Percentiles rank a stretch among this genome's conserved stretches.
phyloP scores from a whole-genome alignment of 208 protist genomes.

The Cochliopodium minus region DNA sequence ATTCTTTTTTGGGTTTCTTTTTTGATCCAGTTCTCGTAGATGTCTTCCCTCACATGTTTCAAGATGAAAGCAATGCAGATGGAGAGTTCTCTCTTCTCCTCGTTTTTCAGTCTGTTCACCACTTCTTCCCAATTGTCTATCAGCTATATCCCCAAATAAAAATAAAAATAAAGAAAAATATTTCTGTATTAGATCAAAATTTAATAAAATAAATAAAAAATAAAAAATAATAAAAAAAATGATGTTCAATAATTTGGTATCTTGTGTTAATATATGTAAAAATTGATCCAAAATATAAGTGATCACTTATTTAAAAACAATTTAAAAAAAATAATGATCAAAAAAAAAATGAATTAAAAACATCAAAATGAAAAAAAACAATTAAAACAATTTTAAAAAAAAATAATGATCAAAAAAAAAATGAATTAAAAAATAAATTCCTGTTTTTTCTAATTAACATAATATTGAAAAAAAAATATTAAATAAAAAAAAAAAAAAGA shows the following conservation, averaged over 20 bases:
- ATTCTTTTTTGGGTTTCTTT: no score
- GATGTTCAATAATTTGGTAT: background rate
- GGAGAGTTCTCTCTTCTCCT: no score
- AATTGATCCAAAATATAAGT: background rate
- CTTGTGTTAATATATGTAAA: background rate
- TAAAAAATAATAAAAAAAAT: constrained; percentile 3
- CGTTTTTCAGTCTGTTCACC: no score
- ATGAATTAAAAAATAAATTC: background rate
- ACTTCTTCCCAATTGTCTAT: no score
- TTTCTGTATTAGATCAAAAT: no score
- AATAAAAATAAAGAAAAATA: constrained; percentile 5
- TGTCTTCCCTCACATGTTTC: no score
- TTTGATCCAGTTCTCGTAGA: no score
- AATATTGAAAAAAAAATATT: constrained; percentile 13
- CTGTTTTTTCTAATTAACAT: constrained; percentile 10
- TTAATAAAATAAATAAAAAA: constrained; percentile 5
- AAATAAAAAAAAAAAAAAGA: constrained; percentile 7
- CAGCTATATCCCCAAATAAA: no score
- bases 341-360: constrained; percentile 1
- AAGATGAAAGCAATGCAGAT: no score
- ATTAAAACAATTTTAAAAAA: constrained; percentile 5
- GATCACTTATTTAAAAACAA: background rate
- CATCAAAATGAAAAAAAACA: constrained; percentile 7
- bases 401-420: constrained; percentile 8
- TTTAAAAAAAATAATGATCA: constrained; percentile 3